phyloP scores from a whole-genome alignment of 2,329 filamentous ascomycete species.

The Clarireedia paspali region DNA sequence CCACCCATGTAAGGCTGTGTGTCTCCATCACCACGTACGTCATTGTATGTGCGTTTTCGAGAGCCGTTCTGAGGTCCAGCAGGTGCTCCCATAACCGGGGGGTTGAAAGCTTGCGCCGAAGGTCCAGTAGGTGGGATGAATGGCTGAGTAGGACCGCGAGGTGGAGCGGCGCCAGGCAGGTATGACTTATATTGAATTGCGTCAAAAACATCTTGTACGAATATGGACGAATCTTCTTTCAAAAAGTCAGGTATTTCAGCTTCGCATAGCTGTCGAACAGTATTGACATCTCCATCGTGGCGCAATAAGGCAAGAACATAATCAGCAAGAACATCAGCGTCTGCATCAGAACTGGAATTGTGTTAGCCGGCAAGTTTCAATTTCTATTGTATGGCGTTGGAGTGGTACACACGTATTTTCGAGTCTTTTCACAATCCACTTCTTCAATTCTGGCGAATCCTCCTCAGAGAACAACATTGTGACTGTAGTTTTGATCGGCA shows the following conservation, averaged over 20 bases:
- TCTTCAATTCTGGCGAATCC: slow-evolving; percentile 58
- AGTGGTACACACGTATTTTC: slow-evolving; percentile 56
- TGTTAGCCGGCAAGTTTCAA: neutral
- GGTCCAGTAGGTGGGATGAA: slow-evolving; percentile 26
- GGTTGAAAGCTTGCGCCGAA: slow-evolving; percentile 19
- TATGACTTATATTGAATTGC: slow-evolving; percentile 57
- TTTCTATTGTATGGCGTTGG: slow-evolving; percentile 14
- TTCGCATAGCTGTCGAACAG: slow-evolving; percentile 60
- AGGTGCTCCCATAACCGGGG: slow-evolving; percentile 17
- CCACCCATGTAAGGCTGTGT: slow-evolving; percentile 25
- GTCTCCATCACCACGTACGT: slow-evolving; percentile 39
- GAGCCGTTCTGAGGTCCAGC: slow-evolving; percentile 25
- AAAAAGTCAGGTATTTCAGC: slow-evolving; percentile 70
- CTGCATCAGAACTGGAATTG: slow-evolving; percentile 59
- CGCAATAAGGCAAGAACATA: slow-evolving; percentile 74
- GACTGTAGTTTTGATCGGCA: neutral
- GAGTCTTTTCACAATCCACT: slow-evolving; percentile 70
- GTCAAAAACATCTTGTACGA: slow-evolving; percentile 65
- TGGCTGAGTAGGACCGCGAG: slow-evolving; percentile 23
- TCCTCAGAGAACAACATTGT: slow-evolving; percentile 56
- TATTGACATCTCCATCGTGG: slow-evolving; percentile 57
- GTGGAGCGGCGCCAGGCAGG: slow-evolving; percentile 44
- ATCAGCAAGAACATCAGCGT: slow-evolving; percentile 74
- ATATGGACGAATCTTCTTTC: slow-evolving; percentile 54
- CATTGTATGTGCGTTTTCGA: slow-evolving; percentile 49